These are phyloP conservation scores for Trametes versicolor DNA, from an alignment of 1,284 basidiomycete species.

Conservation along the genomic window DNA sequence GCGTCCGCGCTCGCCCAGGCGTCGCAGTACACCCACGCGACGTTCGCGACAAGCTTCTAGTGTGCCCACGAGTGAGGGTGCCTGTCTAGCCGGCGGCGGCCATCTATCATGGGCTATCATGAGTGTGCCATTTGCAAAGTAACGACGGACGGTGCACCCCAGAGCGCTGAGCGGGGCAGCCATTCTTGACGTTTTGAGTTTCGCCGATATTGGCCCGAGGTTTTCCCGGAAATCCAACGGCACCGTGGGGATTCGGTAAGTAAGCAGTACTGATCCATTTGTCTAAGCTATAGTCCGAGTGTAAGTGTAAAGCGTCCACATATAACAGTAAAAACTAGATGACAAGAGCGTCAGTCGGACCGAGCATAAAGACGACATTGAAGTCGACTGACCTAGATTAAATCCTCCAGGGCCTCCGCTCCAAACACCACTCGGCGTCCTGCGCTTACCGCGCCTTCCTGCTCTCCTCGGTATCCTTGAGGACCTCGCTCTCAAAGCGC, in stretches of 20 bases:
- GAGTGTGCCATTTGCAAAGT: not conserved
- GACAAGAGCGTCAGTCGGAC: not conserved
- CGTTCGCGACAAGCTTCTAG: not conserved
- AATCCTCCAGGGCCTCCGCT: not conserved
- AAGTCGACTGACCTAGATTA: not conserved
- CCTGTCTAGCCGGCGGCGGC: not conserved
- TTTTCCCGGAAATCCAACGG: not conserved
- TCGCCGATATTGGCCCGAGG: slow-evolving; percentile 1
- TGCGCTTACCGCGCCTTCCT: slow-evolving; percentile 36
- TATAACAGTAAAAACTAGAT: not conserved
- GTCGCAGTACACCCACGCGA: not conserved
- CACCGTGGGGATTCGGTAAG: not conserved
- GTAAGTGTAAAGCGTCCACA: not conserved
- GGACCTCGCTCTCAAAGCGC: slow-evolving; percentile 61
- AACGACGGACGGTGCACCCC: not conserved
- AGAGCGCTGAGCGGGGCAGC: not conserved
- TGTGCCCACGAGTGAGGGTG: slow-evolving; percentile 1
- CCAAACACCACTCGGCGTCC: not conserved
- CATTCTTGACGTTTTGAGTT: not conserved
- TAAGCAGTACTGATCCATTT: not conserved
- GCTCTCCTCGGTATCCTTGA: slow-evolving; percentile 37
- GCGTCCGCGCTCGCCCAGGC: not conserved
- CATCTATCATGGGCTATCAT: not conserved
- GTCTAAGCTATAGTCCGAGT: not conserved
- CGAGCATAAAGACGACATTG: not conserved